phyloP scores from a whole-genome alignment of 1,284 basidiomycete species.

The Anthracocystis walkeri region DNA sequence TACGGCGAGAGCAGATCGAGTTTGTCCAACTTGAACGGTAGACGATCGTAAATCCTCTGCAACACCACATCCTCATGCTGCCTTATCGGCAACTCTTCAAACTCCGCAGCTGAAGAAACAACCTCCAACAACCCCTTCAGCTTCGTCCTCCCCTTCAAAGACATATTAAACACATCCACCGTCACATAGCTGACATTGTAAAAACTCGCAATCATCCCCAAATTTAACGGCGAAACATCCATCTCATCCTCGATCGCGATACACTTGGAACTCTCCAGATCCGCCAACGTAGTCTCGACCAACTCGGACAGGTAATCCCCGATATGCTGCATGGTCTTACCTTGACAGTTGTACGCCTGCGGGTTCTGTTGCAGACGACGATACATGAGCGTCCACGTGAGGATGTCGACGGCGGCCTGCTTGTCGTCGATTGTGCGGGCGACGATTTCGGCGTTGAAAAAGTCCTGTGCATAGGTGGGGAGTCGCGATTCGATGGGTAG shows the following conservation, averaged over 20 bases:
- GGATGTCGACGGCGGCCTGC: constrained; percentile 75
- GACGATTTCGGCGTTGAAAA: constrained; percentile 98
- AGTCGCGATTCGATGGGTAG: constrained; percentile 90
- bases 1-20: constrained; percentile 93
- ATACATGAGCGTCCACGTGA: constrained; percentile 97
- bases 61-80: constrained; percentile 72
- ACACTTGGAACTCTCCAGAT: constrained; percentile 93
- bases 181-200: constrained; percentile 83
- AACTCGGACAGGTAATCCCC: constrained; percentile 80
- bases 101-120: constrained; percentile 94
- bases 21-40: constrained; percentile 87
- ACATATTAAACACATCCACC: constrained; percentile 94
- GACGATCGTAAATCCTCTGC: constrained; percentile 90
- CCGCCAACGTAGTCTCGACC: constrained; percentile 90
- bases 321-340: constrained; percentile 63
- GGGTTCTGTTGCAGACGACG: constrained; percentile 91
- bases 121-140: constrained; percentile 96
- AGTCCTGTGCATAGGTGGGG: constrained; percentile 80
- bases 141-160: constrained; percentile 96
- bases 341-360: constrained; percentile 67
- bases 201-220: constrained; percentile 73
- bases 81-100: constrained; percentile 87
- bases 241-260: constrained; percentile 82
- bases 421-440: constrained; percentile 90
- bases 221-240: constrained; percentile 71